A percentile compares a stretch with the other conserved stretches of the same genome.
phyloP scores from a whole-genome alignment of 1,139 yeast species.

The Entelexis sorbosivorans region DNA sequence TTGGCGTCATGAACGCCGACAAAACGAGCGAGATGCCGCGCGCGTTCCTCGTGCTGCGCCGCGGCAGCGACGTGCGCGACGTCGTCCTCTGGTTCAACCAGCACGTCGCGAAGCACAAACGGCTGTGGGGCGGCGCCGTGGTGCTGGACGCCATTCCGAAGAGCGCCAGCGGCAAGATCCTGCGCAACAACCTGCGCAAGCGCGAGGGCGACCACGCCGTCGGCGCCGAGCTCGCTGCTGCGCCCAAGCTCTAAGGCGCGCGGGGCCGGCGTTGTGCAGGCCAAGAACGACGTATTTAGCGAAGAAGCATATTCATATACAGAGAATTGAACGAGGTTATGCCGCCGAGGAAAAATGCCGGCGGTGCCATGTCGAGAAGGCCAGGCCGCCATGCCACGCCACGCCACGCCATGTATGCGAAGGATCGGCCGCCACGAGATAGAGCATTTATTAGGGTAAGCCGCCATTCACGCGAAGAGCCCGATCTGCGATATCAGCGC shows the following conservation, averaged over 20 bases:
- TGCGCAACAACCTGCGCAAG: conserved; percentile 29
- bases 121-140: conserved; percentile 35
- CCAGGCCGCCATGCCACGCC: too few relatives aligned
- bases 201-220: conserved; percentile 22
- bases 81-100: conserved; percentile 30
- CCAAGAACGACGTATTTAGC: too few relatives aligned
- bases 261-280: too few relatives aligned
- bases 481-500: too few relatives aligned
- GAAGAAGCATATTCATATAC: too few relatives aligned
- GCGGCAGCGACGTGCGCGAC: conserved; percentile 23
- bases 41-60: conserved; percentile 29
- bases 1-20: conserved; percentile 28
- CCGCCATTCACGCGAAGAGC: too few relatives aligned
- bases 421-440: too few relatives aligned
- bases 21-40: conserved; percentile 33
- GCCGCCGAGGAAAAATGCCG: too few relatives aligned
- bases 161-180: conserved; percentile 34
- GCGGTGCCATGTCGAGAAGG: too few relatives aligned
- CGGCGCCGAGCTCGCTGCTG: background rate
- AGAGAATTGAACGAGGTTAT: too few relatives aligned
- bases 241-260: background rate
- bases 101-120: conserved; percentile 33
- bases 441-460: too few relatives aligned
- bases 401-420: too few relatives aligned
- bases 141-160: conserved; percentile 32